phyloP scores from a whole-genome alignment of 1,284 basidiomycete species.

The Cerrena zonata region DNA sequence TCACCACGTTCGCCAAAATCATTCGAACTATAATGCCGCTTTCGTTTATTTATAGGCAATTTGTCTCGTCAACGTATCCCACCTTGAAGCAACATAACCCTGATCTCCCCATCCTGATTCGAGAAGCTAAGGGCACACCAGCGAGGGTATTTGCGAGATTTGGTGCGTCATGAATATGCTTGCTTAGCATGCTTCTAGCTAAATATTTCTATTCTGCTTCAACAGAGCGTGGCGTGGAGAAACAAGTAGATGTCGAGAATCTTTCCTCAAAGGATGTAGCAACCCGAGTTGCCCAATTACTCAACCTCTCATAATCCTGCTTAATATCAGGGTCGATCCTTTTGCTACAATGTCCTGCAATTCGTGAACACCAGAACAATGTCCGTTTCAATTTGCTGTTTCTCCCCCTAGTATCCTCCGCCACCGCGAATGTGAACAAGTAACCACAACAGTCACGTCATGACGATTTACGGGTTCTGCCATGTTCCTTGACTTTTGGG shows the following conservation, averaged over 20 bases:
- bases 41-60: slow-evolving; percentile 51
- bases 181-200: too few relatives aligned
- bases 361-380: too few relatives aligned
- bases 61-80: slow-evolving; percentile 78
- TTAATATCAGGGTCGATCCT: background rate
- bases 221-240: slow-evolving; percentile 73
- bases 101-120: slow-evolving; percentile 82
- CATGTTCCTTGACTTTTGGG: too few relatives aligned
- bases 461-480: too few relatives aligned
- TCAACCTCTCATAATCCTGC: slow-evolving; percentile 32
- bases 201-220: too few relatives aligned
- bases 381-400: too few relatives aligned
- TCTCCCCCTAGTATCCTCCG: too few relatives aligned
- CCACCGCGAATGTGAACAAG: too few relatives aligned
- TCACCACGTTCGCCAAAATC: background rate
- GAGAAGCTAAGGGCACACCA: slow-evolving; percentile 85
- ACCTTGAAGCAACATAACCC: slow-evolving; percentile 84
- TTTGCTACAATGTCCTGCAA: too few relatives aligned
- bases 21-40: background rate
- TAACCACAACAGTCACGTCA: too few relatives aligned
- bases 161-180: slow-evolving; percentile 77
- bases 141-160: slow-evolving; percentile 87
- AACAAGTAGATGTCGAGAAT: slow-evolving; percentile 75
- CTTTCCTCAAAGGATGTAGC: slow-evolving; percentile 67
- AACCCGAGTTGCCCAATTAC: slow-evolving; percentile 57